A percentile compares a stretch with the other conserved stretches of the same genome.
Conservation (phyloP, 257 asterid genomes). For the Solanum acaule region DNA sequence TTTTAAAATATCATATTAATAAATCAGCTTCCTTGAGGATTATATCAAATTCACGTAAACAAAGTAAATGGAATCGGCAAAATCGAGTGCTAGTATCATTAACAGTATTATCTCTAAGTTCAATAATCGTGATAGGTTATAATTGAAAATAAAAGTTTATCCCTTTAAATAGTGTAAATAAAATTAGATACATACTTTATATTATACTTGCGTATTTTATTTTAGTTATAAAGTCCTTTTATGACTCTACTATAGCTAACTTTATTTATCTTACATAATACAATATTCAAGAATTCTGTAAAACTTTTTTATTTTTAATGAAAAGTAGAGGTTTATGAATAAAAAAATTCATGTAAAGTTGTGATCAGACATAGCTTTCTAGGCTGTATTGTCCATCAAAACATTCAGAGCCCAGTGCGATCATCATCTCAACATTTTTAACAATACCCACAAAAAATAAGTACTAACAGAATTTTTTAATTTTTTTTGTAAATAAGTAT, state of each 20-base stretch:
- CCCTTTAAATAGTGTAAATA: not conserved
- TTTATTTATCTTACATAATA: too few relatives aligned
- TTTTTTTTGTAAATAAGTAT: too few relatives aligned
- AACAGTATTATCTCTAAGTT: not conserved
- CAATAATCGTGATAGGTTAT: not conserved
- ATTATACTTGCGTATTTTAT: not conserved
- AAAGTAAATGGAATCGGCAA: too few relatives aligned
- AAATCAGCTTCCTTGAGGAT: not conserved
- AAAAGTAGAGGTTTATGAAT: too few relatives aligned
- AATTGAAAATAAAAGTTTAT: not conserved
- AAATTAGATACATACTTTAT: not conserved
- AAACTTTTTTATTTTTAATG: too few relatives aligned
- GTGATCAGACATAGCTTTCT: too few relatives aligned
- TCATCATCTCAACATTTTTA: too few relatives aligned
- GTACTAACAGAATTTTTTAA: too few relatives aligned
- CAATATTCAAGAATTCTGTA: not conserved
- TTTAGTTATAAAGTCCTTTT: not conserved
- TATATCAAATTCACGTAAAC: not conserved
- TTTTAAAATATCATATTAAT: not conserved
- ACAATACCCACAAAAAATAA: too few relatives aligned
- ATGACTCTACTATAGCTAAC: not conserved
- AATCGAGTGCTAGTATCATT: not conserved
- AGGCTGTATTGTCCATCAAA: too few relatives aligned
- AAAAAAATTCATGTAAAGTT: too few relatives aligned
- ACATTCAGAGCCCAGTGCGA: too few relatives aligned